A percentile compares a stretch with the other conserved stretches of the same genome.
Evolutionary conservation across 2,329 filamentous ascomycete species (phyloP).

Genomic region (Clarireedia sp.): DNA sequence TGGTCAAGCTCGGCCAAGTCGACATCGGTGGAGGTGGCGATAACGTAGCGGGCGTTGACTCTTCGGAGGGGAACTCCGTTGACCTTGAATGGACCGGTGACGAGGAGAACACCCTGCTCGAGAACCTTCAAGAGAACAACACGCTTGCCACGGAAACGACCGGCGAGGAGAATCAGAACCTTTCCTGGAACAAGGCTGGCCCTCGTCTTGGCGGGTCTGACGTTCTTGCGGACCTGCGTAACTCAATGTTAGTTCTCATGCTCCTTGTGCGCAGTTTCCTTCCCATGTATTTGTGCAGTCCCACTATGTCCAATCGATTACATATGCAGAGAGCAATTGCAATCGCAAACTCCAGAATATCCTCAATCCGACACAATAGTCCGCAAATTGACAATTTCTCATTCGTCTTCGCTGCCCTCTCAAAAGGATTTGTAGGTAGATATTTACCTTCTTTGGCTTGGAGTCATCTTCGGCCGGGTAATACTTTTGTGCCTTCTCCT

Average conservation of each 20-base stretch:
- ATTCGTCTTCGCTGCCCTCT: constrained; percentile 33
- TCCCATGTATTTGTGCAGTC: neutral
- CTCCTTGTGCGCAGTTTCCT: neutral
- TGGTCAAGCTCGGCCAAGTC: constrained; percentile 79
- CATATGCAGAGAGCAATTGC: constrained; percentile 13
- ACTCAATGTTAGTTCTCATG: constrained; percentile 21
- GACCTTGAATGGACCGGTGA: constrained; percentile 99
- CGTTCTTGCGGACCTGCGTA: constrained; percentile 84
- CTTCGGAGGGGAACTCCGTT: constrained; percentile 97
- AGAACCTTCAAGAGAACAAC: constrained; percentile 98
- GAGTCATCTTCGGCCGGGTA: constrained; percentile 92
- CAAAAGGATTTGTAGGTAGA: neutral
- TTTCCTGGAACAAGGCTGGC: constrained; percentile 87
- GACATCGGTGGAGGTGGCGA: constrained; percentile 80
- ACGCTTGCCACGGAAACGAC: constrained; percentile 99
- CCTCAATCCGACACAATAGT: constrained; percentile 3
- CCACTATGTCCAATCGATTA: neutral
- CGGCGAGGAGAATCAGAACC: constrained; percentile 97
- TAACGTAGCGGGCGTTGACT: constrained; percentile 90
- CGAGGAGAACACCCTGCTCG: constrained; percentile 93
- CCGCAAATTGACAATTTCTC: neutral
- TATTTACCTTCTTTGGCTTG: constrained; percentile 78
- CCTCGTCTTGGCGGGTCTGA: constrained; percentile 81
- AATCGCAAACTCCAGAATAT: constrained; percentile 13
- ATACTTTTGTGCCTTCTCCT: constrained; percentile 97